These are phyloP conservation scores for Acanthamoeba royreba DNA, from an alignment of 208 protist species.

Conservation along the genomic window DNA sequence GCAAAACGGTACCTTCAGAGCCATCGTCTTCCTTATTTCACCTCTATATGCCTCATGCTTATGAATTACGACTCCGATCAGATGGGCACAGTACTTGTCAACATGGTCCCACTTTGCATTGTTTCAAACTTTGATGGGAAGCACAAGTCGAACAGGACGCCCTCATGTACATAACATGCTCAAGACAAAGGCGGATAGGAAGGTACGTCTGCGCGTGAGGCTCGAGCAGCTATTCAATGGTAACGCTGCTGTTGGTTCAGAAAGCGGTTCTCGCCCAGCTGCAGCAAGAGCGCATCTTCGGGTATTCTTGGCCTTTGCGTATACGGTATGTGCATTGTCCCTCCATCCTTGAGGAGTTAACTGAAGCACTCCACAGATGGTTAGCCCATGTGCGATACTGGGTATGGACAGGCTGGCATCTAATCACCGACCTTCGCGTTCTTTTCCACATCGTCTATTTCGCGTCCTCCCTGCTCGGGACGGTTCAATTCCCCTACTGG, in stretches of 20 bases:
- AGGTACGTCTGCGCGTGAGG: conserved; percentile 9
- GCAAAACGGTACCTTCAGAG: neutral
- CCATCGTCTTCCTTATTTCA: neutral
- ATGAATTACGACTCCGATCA: neutral
- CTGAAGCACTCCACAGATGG: neutral
- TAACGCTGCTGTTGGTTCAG: too few relatives aligned
- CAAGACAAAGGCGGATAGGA: neutral
- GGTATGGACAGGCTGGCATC: neutral
- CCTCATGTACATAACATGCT: conserved; percentile 20
- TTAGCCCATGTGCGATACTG: conserved; percentile 13
- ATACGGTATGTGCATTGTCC: neutral
- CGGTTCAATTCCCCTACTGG: conserved; percentile 31
- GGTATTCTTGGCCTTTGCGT: neutral
- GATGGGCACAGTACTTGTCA: conserved; percentile 22
- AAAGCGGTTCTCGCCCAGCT: neutral
- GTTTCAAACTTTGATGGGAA: neutral
- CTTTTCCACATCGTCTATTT: conserved; percentile 29
- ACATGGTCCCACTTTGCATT: neutral
- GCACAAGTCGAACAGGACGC: neutral
- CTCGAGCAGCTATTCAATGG: too few relatives aligned
- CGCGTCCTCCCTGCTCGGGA: neutral
- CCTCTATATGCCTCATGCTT: neutral
- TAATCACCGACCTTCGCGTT: neutral
- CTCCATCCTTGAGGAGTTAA: neutral
- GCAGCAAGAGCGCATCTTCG: neutral